Evolutionary conservation across 768 basidiomycete species (phyloP), one percentile per base, ranked within the genome.

Genomic region (Hypholoma fasciculare): DNA sequence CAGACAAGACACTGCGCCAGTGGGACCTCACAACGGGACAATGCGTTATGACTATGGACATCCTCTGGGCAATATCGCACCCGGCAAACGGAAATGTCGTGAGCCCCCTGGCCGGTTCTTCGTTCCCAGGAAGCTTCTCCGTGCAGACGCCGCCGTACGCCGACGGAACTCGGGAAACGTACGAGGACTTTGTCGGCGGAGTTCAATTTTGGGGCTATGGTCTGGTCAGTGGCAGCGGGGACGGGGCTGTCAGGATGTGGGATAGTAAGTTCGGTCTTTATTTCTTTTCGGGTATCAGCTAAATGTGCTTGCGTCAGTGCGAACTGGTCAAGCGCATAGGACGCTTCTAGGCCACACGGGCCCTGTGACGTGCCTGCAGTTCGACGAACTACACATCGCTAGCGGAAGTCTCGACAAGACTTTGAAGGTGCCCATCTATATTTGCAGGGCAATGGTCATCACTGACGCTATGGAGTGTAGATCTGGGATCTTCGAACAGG

Each of bases 141-240:
- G 84, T 94, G 2, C 90, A 92, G 30, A 95, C 86, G 0, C 94
- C 95, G 23, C 91, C 93, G 1, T 92, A 85, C 61, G 86, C 91
- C 0, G 95, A 97, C 69, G 94, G 94, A 5, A 90, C 85, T 58
- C 93, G 91, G 88, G 94, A 96, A 59, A 87, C 93, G 83, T 97
- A 96, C 71, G 87, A 95, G 70, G 96, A 99, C 72, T 98, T 96
- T 69, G 94, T 99, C 7, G 97, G 97, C 2, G 94, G 91, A 3
- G 90, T 98, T 43, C 97, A 98, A 70, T 98, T 98, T 71, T 98
- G 97, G 96, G 96, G 95, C 3, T 96, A 97, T 69, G 97, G 94
- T 1, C 82, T 99, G 37, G 94, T 98, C 4, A 97, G 94, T 64
- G 97, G 96, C 1, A 97, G 94, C 65, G 96, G 94, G 1, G 97